Base-by-base conservation (phyloP, 1,284 basidiomycete genomes). In the Microbotryomycetes sp. region DNA sequence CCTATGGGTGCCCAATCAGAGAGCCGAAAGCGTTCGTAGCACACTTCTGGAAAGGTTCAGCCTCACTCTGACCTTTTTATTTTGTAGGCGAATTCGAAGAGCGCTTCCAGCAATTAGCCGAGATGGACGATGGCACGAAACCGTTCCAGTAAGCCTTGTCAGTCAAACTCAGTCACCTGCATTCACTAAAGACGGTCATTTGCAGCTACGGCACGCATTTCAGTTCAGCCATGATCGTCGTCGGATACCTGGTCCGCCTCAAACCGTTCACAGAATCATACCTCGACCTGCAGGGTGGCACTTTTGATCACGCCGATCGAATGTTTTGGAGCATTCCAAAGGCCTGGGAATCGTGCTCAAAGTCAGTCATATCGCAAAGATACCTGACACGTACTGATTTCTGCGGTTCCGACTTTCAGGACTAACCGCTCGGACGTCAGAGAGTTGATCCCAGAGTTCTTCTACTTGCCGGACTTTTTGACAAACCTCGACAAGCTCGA, bases 181-280 rank as follows among this genome's bases (percentile, higher is more conserved):
- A 49, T 60, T 27, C 57, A 21, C 26, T 27, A 11, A n/a, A n/a
- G 35, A 9, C 18, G 35, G 18, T 41, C 35, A 18, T 41, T 9
- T 41, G 18, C 63, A 71, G 72, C 61, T 73, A 71, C 52, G 75
- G 90, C 52, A 97, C 93, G 1, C 93, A 97, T 73, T 97, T 93
- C 73, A 91, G 89, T 70, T 94, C 91, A 5, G 94, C 91, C 0
- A 94, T 96, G 86, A 96, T 92, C 61, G 90, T 94, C 31, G 94
- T 91, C 77, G 91, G 94, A 68, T 97, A 89, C 77, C 78, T 97
- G 71, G 94, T 97, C 63, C 83, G 93, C 13, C 77, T 94, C 69
- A 84, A 88, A 11, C 93, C 93, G 0, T 96, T 87, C 74, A 92
- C 90, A 23, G 85, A 87, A 71, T 92, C 93, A 84, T 94, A 93